These are phyloP conservation scores for Carex parvula DNA, from an alignment of 176 grass and related monocot genomes.

Conservation along the genomic window DNA sequence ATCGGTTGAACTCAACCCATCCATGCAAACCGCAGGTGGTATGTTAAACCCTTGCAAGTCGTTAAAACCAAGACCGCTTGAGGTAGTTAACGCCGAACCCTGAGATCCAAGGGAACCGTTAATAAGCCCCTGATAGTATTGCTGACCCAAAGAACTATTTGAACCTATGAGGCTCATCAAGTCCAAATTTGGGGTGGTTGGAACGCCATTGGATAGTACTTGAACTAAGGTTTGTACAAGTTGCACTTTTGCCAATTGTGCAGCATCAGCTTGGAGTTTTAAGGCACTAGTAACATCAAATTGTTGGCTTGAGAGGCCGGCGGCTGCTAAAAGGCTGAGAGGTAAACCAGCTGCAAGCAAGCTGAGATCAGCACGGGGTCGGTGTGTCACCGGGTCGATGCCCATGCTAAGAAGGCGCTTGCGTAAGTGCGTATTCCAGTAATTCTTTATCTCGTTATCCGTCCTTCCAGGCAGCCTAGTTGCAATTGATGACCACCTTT, in stretches of 20 bases:
- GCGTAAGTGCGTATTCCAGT: conserved; percentile 89
- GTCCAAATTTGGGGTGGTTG: conserved; percentile 29
- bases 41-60: conserved; percentile 1
- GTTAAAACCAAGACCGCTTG: not conserved
- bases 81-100: not conserved
- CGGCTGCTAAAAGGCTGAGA: conserved; percentile 34
- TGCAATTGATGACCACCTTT: conserved; percentile 78
- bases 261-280: conserved; percentile 47
- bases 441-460: conserved; percentile 95
- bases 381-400: conserved; percentile 89
- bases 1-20: conserved; percentile 25
- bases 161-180: conserved; percentile 51
- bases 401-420: conserved; percentile 78
- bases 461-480: conserved; percentile 59
- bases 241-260: conserved; percentile 43
- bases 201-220: conserved; percentile 30
- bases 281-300: conserved; percentile 48
- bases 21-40: conserved; percentile 16
- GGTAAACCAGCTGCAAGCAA: conserved; percentile 48
- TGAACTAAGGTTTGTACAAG: conserved; percentile 58
- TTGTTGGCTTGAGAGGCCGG: not conserved
- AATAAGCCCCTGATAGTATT: conserved; percentile 45
- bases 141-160: not conserved
- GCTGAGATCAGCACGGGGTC: conserved; percentile 52
- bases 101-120: conserved; percentile 21